phyloP scores from a whole-genome alignment of 345 rosid species.

The Theobroma cacao region DNA sequence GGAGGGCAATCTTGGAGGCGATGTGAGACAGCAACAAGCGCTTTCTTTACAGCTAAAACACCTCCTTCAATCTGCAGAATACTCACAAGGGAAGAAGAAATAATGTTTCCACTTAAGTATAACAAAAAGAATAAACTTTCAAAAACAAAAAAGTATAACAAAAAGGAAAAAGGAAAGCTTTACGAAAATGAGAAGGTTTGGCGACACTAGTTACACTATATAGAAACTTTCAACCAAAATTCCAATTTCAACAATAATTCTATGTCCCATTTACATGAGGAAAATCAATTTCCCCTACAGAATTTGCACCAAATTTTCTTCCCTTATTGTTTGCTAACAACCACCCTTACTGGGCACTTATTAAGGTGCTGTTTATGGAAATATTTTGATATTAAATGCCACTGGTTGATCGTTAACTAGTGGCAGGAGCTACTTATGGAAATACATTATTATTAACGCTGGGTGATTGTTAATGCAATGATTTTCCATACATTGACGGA shows the following conservation, averaged over 20 bases:
- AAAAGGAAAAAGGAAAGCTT: not conserved
- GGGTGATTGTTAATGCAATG: not conserved
- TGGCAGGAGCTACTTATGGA: not conserved
- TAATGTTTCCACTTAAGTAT: not conserved
- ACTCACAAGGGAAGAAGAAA: constrained; percentile 19
- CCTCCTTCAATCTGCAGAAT: constrained; percentile 76
- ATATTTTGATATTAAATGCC: not conserved
- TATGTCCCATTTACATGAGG: not conserved
- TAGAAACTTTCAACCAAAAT: not conserved
- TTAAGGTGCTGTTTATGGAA: not conserved
- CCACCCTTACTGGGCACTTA: not conserved
- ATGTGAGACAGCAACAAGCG: constrained; percentile 65
- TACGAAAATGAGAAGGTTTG: not conserved
- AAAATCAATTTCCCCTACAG: not conserved
- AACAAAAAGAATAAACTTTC: not conserved
- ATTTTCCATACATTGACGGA: not conserved
- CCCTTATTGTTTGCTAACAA: not conserved
- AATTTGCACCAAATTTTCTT: not conserved
- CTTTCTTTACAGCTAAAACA: constrained; percentile 65
- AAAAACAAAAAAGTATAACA: no score
- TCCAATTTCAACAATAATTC: not conserved
- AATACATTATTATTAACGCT: not conserved
- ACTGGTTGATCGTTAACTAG: no score
- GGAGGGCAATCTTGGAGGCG: constrained; percentile 74
- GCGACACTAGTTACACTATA: not conserved